Percentiles rank a stretch among this genome's conserved stretches.
Conservation (phyloP, 2,329 filamentous ascomycete genomes). For the Diatrype stigma region DNA sequence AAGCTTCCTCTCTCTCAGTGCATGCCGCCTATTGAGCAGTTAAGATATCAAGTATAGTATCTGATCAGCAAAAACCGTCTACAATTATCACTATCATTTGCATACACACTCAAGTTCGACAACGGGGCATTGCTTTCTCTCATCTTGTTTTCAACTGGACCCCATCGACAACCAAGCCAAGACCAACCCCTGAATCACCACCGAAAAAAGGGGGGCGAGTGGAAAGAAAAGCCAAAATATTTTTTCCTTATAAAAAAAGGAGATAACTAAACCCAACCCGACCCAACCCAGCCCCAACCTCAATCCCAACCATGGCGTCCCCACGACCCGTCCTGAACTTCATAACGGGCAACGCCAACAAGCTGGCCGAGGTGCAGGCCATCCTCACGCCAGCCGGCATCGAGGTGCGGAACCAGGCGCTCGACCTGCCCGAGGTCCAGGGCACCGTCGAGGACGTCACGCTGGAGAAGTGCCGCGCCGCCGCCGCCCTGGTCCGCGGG, state of each 20-base stretch:
- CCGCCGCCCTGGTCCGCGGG: constrained; percentile 66
- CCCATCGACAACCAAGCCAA: too few relatives aligned
- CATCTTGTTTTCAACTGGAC: too few relatives aligned
- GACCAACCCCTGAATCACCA: too few relatives aligned
- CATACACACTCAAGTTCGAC: too few relatives aligned
- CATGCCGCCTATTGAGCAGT: too few relatives aligned
- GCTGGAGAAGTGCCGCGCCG: constrained; percentile 76
- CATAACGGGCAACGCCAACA: constrained; percentile 95
- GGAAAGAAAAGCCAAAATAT: not conserved
- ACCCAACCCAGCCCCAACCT: not conserved
- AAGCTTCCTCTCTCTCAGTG: too few relatives aligned
- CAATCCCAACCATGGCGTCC: constrained; percentile 36
- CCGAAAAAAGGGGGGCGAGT: too few relatives aligned
- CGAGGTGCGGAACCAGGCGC: constrained; percentile 65
- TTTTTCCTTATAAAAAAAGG: too few relatives aligned
- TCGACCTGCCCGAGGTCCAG: constrained; percentile 88
- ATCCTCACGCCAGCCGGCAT: constrained; percentile 72
- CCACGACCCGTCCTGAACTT: constrained; percentile 74
- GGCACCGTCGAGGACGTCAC: constrained; percentile 91
- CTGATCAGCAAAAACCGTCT: too few relatives aligned
- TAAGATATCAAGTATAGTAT: too few relatives aligned
- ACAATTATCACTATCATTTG: too few relatives aligned
- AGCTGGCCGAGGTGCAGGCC: constrained; percentile 81
- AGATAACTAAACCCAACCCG: not conserved
- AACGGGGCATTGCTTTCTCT: too few relatives aligned